Percentiles rank a stretch among this genome's conserved stretches.
Conservation (phyloP, 192 early-diverging fungal species). For the Coemansia sp. region DNA sequence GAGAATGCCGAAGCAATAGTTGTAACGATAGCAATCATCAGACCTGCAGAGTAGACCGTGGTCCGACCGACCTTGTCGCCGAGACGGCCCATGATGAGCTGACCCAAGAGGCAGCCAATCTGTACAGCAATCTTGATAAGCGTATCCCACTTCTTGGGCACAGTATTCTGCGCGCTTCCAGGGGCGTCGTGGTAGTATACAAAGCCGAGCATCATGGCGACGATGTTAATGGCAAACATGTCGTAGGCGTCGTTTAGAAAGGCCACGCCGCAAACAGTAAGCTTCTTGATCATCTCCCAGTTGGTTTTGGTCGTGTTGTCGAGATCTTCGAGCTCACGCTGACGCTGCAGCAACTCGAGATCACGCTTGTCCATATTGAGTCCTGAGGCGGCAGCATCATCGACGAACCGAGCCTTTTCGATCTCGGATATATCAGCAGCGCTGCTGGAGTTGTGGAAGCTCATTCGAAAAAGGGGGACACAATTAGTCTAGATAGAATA, state of each 20-base stretch:
- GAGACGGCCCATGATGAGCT: constrained; percentile 85
- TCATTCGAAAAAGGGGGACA: constrained; percentile 10
- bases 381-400: neutral
- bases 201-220: constrained; percentile 84
- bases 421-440: constrained; percentile 41
- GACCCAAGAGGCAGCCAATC: constrained; percentile 90
- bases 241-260: constrained; percentile 98
- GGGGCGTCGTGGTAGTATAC: constrained; percentile 61
- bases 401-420: constrained; percentile 16
- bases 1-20: constrained; percentile 82
- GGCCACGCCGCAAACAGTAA: constrained; percentile 75
- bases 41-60: constrained; percentile 84
- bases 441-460: constrained; percentile 38
- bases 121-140: constrained; percentile 87
- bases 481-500: neutral
- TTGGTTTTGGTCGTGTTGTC: constrained; percentile 65
- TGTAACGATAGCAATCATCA: constrained; percentile 89
- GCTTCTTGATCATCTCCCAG: constrained; percentile 78
- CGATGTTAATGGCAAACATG: constrained; percentile 91
- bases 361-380: constrained; percentile 45
- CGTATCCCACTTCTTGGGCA: constrained; percentile 75
- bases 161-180: constrained; percentile 51
- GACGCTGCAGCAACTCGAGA: constrained; percentile 46
- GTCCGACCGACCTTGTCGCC: constrained; percentile 92
- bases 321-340: constrained; percentile 48